Percentiles rank a stretch among this genome's conserved stretches.
Conservation (phyloP, 2,329 filamentous ascomycete genomes). For the Fusarium brachygibbosum region DNA sequence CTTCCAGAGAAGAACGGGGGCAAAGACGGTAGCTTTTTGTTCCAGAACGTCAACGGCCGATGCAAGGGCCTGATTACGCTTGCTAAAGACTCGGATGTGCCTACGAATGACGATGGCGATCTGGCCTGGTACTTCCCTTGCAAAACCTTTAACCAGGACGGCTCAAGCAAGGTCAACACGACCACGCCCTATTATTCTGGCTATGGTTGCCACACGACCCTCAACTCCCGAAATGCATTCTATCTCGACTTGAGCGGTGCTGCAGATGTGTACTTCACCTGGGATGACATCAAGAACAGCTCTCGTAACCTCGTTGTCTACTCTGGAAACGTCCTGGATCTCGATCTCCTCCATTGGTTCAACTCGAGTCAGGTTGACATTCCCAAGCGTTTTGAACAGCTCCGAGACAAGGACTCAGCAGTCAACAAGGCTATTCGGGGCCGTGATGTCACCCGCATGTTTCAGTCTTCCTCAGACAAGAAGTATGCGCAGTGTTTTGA, state of each 20-base stretch:
- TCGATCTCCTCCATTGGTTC: constrained; percentile 91
- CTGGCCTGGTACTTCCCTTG: constrained; percentile 99
- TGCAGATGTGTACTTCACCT: constrained; percentile 95
- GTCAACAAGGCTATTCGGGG: constrained; percentile 78
- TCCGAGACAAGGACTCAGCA: constrained; percentile 75
- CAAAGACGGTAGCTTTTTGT: constrained; percentile 95
- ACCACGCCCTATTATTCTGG: constrained; percentile 84
- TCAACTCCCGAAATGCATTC: constrained; percentile 76
- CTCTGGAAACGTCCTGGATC: constrained; percentile 91
- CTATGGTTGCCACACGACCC: constrained; percentile 88
- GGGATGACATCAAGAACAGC: constrained; percentile 91
- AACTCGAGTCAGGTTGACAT: constrained; percentile 82
- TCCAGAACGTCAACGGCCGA: constrained; percentile 97
- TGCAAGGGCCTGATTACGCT: constrained; percentile 91
- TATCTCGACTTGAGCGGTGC: constrained; percentile 75
- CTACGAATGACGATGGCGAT: constrained; percentile 77
- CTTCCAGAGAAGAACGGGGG: constrained; percentile 84
- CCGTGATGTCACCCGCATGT: constrained; percentile 88
- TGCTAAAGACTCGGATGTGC: constrained; percentile 79
- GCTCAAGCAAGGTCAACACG: constrained; percentile 80
- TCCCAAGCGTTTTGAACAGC: constrained; percentile 82
- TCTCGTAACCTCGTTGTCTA: constrained; percentile 94
- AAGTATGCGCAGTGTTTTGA: constrained; percentile 87
- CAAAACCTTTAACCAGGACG: constrained; percentile 91
- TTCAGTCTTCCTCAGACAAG: constrained; percentile 84